These are phyloP conservation scores for Hanseniaspora guilliermondii DNA, from an alignment of 805 yeast species.

Conservation along the genomic window DNA sequence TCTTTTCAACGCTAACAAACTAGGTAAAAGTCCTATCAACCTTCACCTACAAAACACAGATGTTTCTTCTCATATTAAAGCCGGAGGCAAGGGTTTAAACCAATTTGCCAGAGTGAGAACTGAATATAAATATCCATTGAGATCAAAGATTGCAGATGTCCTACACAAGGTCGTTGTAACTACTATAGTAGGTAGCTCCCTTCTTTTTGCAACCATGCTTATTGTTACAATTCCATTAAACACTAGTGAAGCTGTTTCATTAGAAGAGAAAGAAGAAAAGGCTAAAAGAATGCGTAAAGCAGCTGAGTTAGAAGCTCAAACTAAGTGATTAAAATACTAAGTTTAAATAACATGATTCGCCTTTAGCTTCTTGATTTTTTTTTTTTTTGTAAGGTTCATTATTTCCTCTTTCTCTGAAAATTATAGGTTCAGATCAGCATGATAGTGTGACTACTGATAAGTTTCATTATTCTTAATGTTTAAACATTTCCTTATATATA, in stretches of 20 bases:
- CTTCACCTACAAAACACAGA: slow-evolving; percentile 2
- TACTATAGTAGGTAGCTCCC: not conserved
- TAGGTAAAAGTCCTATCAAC: not conserved
- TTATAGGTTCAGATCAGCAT: too few relatives aligned
- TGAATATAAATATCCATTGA: slow-evolving; percentile 9
- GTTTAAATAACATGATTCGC: too few relatives aligned
- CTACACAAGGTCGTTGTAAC: not conserved
- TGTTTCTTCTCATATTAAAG: not conserved
- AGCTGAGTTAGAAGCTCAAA: not conserved
- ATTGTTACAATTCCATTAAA: slow-evolving; percentile 7
- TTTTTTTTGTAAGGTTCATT: too few relatives aligned
- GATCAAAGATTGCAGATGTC: slow-evolving; percentile 8
- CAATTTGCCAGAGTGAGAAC: slow-evolving; percentile 12
- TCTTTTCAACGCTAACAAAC: not conserved
- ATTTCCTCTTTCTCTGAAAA: too few relatives aligned
- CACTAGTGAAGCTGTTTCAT: not conserved
- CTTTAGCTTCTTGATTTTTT: too few relatives aligned
- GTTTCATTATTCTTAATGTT: too few relatives aligned
- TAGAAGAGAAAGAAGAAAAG: slow-evolving; percentile 7
- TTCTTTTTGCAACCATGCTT: not conserved
- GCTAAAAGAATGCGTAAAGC: slow-evolving; percentile 1
- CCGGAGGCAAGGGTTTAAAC: not conserved
- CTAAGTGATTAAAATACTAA: too few relatives aligned
- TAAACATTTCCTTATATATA: too few relatives aligned
- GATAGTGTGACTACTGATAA: too few relatives aligned